Base-by-base conservation (phyloP, 2,329 filamentous ascomycete species). In the Alternaria ventricosa region DNA sequence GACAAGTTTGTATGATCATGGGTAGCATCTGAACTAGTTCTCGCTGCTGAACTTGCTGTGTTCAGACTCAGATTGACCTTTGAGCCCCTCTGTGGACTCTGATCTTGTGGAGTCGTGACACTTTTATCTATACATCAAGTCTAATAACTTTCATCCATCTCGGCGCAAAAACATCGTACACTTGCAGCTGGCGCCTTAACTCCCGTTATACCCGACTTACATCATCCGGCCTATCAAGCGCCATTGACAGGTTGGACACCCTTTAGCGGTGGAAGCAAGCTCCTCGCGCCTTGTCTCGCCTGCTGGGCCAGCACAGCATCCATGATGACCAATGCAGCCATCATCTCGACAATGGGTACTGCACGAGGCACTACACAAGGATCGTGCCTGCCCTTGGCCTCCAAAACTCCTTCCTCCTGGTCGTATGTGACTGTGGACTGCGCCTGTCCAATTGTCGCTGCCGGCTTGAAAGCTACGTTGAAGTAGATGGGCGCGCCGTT, bases 401-500 rank as follows among this genome's bases (percentile, higher is more conserved):
- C 92, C 33, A 98, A 85, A 4, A 88, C 83, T 55, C 96, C 96
- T 68, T 92, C 88, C 10, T 86, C 83, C 49, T 90, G 91, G 64
- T 91, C 90, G 81, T 96, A 98, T 10, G 88, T 91, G 9, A 90
- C 89, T 0, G 96, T 98, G 13, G 86, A 87, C 84, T 98, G 95
- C 46, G 92, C 91, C 82, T 95, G 91, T 49, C 92, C 91, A 77
- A 98, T 98, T 4, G 96, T 98, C 28, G 95, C 94, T 3, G 95
- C 90, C 10, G 95, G 92, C 86, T 98, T 98, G 88, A 98, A 98
- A 15, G 89, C 94, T 6, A 97, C 90, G 55, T 92, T 89, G 88
- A 98, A 98, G 86, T 96, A 98, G 83, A 98, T 93, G 63, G 90
- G 91, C 41, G 93, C 92, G 61, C 95, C 96, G 81, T 98, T 98